Conservation (phyloP, 768 basidiomycete genomes). For the Podaxis sp. region DNA sequence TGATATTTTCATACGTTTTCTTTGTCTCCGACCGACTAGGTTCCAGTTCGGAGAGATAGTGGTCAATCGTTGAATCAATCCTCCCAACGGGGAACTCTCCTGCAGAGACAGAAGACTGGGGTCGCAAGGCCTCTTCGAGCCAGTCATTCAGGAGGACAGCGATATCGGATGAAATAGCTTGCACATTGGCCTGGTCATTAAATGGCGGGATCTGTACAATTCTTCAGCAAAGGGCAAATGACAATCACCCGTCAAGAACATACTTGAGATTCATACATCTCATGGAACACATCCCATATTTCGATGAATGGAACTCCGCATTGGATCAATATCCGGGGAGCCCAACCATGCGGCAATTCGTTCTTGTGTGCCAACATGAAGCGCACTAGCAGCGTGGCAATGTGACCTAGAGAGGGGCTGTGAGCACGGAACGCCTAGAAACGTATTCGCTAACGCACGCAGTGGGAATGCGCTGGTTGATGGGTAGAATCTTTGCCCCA, state of each 20-base stretch:
- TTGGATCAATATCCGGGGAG: conserved; percentile 72
- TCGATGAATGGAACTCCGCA: conserved; percentile 81
- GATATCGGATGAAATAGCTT: conserved; percentile 79
- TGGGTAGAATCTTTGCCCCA: conserved; percentile 87
- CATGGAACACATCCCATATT: conserved; percentile 83
- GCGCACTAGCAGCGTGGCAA: conserved; percentile 73
- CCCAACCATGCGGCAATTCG: conserved; percentile 76
- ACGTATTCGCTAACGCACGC: conserved; percentile 47
- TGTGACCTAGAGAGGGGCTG: conserved; percentile 54
- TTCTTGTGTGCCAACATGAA: conserved; percentile 65
- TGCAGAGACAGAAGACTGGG: conserved; percentile 61
- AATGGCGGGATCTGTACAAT: conserved; percentile 71
- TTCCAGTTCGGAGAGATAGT: conserved; percentile 73
- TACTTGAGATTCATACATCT: conserved; percentile 89
- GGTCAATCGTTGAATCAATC: conserved; percentile 70
- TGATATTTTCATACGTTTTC: conserved; percentile 65
- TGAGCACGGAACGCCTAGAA: neutral
- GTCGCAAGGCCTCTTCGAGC: conserved; percentile 74
- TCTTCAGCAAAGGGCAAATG: conserved; percentile 1
- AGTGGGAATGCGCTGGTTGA: conserved; percentile 90
- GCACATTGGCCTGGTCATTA: conserved; percentile 77
- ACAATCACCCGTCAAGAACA: conserved; percentile 19
- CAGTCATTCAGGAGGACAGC: conserved; percentile 79
- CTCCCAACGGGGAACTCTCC: conserved; percentile 77
- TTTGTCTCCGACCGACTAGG: conserved; percentile 62